Conservation (phyloP, 441 rosid genomes). For the Lepidium campestre region DNA sequence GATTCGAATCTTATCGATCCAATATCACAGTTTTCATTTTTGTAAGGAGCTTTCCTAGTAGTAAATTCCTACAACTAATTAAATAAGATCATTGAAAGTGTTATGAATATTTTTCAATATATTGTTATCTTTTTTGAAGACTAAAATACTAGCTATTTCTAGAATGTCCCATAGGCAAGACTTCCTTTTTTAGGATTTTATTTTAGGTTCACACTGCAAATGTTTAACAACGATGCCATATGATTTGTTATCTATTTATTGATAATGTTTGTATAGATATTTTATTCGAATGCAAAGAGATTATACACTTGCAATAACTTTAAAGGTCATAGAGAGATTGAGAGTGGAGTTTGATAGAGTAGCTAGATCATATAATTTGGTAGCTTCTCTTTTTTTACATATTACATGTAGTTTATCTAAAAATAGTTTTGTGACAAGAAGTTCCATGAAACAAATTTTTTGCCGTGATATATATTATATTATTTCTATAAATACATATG, state of each 20-base stretch:
- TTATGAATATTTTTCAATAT: not conserved
- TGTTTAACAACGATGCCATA: not conserved
- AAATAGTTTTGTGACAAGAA: not conserved
- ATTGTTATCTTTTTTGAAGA: not conserved
- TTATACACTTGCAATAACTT: too few relatives aligned
- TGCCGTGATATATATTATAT: constrained; percentile 1
- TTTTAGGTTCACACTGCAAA: not conserved
- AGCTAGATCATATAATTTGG: too few relatives aligned
- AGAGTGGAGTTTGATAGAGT: too few relatives aligned
- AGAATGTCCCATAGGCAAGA: not conserved
- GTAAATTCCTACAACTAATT: not conserved
- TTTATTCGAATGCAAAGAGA: too few relatives aligned
- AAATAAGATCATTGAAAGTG: not conserved
- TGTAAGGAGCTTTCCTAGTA: not conserved
- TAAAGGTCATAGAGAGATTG: too few relatives aligned
- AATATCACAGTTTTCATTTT: too few relatives aligned
- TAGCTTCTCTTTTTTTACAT: too few relatives aligned
- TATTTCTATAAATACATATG: not conserved
- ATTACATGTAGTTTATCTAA: not conserved
- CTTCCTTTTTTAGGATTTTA: not conserved
- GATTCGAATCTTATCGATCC: too few relatives aligned
- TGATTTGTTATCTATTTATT: not conserved
- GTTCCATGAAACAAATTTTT: not conserved
- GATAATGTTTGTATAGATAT: not conserved
- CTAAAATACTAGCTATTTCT: not conserved